A percentile compares a stretch with the other conserved stretches of the same genome.
Evolutionary conservation across 2,329 filamentous ascomycete genomes (phyloP).

Genomic region (Ceratocystis papillata): DNA sequence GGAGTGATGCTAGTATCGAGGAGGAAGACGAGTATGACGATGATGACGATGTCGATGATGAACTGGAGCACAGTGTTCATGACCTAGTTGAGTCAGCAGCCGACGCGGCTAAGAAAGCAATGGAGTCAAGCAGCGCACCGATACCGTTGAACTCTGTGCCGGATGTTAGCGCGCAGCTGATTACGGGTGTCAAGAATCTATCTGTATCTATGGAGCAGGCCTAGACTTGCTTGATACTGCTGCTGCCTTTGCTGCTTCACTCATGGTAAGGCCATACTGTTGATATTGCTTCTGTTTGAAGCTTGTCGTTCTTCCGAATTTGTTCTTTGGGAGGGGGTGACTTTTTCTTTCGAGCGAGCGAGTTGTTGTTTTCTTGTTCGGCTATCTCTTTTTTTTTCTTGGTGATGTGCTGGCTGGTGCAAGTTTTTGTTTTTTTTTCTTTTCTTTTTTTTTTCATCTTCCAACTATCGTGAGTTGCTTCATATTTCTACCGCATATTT

Average conservation of each 20-base stretch:
- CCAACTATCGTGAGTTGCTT: conserved; percentile 10
- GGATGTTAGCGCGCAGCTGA: conserved; percentile 25
- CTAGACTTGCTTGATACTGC: background rate
- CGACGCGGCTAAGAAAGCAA: conserved; percentile 18
- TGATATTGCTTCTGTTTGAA: background rate
- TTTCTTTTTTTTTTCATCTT: background rate
- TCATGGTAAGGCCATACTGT: background rate
- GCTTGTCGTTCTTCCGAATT: background rate
- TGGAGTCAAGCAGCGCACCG: background rate
- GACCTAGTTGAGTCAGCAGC: conserved; percentile 20
- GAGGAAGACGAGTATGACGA: conserved; percentile 36
- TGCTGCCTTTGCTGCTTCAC: background rate
- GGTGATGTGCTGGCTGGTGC: background rate
- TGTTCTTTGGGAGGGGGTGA: background rate
- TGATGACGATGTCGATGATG: conserved; percentile 27
- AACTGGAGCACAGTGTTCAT: conserved; percentile 21
- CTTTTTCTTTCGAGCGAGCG: background rate
- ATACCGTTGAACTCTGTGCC: conserved; percentile 11
- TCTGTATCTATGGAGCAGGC: conserved; percentile 22
- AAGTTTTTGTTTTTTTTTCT: conserved; percentile 8
- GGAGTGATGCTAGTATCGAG: conserved; percentile 33
- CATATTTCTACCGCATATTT: conserved; percentile 21
- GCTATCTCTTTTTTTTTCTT: background rate
- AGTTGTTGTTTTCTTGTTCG: conserved; percentile 5
- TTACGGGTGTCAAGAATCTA: conserved; percentile 25